Evolutionary conservation across 2,329 filamentous ascomycete genomes (phyloP), one percentile per base, ranked within the genome.

Genomic region (Venturia pyrina): DNA sequence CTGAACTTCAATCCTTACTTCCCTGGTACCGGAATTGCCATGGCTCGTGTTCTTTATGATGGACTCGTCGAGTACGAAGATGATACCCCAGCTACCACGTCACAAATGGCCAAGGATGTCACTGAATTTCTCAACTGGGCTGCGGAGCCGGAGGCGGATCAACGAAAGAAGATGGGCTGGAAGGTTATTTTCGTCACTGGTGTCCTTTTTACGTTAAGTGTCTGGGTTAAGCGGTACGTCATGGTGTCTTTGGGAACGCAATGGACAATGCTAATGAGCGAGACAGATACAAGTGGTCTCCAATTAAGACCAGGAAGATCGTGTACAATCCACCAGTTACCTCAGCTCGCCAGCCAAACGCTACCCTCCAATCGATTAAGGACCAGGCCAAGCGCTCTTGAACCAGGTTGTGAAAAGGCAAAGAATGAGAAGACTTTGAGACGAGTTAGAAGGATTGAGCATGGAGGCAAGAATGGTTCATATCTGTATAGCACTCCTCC

Each of bases 1-100:
- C 88, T 99, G 21, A 97, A 98, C 88, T 99, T 99, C 87, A 99
- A 99, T 87, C 95, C 95, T 68, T 99, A 97, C 85, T 99, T 99
- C 88, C 95, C 95, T 67, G 95, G 95, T 76, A 98, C 95, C 72
- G 93, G 93, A 77, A 99, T 99, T 78, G 95, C 90, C 74, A 99
- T 99, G 95, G 93, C 89, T 73, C 93, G 95, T 87, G 95, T 98
- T 68, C 87, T 99, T 68, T 99, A 96, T 81, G 95, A 99, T 72
- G 95, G 91, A 70, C 83, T 99, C 67, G 95, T 99, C 69, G 95
- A 99, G 79, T 99, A 98, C 82, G 95, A 99, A 78, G 95, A 99
- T 72, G 92, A 86, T 69, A 99, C 95, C 53, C 90, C 92, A 64
- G 95, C 95, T 62, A 91, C 93, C 68, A 92, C 92, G 71, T 97